phyloP scores from a whole-genome alignment of 495 filamentous ascomycete species.

The Penicillium pulvis region DNA sequence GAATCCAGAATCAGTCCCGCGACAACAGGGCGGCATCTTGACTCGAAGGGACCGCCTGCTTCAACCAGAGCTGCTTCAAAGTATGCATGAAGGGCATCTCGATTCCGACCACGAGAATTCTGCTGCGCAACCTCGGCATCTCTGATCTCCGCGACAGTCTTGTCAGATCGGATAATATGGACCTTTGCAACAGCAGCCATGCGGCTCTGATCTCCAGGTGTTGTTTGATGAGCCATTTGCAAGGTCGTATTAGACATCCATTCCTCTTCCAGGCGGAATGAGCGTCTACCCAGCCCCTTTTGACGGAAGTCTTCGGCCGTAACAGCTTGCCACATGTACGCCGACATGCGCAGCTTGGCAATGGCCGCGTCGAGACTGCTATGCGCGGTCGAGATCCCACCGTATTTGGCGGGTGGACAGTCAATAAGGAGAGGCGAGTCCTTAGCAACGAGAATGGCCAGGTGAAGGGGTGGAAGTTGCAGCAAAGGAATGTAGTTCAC shows the following conservation, averaged over 20 bases:
- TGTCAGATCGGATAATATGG: slow-evolving; percentile 45
- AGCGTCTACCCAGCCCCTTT: slow-evolving; percentile 48
- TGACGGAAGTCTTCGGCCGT: slow-evolving; percentile 51
- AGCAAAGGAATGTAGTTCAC: slow-evolving; percentile 34
- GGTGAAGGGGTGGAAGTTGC: slow-evolving; percentile 50
- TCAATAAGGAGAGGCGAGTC: slow-evolving; percentile 47
- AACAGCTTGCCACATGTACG: slow-evolving; percentile 54
- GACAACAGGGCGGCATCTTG: slow-evolving; percentile 38
- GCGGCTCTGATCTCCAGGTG: slow-evolving; percentile 11
- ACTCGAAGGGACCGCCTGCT: slow-evolving; percentile 36
- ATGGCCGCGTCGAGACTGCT: slow-evolving; percentile 45
- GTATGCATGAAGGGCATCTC: slow-evolving; percentile 38
- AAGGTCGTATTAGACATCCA: slow-evolving; percentile 41
- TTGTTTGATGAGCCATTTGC: slow-evolving; percentile 8
- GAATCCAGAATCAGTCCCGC: slow-evolving; percentile 49
- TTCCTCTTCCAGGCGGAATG: slow-evolving; percentile 54
- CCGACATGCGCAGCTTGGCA: slow-evolving; percentile 52
- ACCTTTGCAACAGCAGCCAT: slow-evolving; percentile 47
- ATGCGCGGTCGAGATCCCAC: slow-evolving; percentile 36
- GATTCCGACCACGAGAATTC: slow-evolving; percentile 29
- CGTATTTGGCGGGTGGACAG: slow-evolving; percentile 37
- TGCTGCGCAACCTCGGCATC: slow-evolving; percentile 36
- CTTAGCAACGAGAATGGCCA: slow-evolving; percentile 49
- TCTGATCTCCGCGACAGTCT: slow-evolving; percentile 43
- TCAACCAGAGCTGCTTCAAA: slow-evolving; percentile 42